phyloP scores from a whole-genome alignment of 768 basidiomycete species.

The Phanerodontia chrysosporium region DNA sequence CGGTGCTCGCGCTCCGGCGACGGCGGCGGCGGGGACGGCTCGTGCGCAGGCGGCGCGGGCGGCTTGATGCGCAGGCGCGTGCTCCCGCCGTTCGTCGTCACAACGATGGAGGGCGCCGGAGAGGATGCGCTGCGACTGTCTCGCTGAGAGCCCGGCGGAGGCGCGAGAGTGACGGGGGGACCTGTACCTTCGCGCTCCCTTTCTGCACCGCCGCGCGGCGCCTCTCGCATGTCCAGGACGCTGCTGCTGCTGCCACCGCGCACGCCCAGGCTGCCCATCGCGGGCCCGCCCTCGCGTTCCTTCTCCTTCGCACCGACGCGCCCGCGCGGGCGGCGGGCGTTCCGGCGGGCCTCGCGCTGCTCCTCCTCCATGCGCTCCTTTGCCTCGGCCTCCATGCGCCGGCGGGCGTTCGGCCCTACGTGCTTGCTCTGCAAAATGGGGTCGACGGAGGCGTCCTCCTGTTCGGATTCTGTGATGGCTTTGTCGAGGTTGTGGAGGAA shows the following conservation, averaged over 20 bases:
- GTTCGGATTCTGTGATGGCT: constrained; percentile 41
- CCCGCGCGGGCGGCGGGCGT: constrained; percentile 29
- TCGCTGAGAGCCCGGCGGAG: constrained; percentile 3
- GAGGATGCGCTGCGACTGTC: constrained; percentile 4
- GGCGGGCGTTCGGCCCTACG: constrained; percentile 39
- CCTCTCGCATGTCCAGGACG: neutral
- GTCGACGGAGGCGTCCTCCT: constrained; percentile 43
- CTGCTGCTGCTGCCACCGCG: neutral
- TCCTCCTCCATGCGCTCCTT: constrained; percentile 42
- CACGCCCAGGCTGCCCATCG: neutral
- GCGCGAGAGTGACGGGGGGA: constrained; percentile 11
- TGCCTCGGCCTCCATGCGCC: constrained; percentile 40
- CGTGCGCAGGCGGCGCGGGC: constrained; percentile 26
- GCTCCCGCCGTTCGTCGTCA: constrained; percentile 39
- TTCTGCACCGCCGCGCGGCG: constrained; percentile 2
- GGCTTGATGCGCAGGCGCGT: constrained; percentile 48
- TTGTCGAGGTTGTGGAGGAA: constrained; percentile 47
- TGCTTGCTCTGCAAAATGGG: constrained; percentile 44
- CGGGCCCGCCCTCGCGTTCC: constrained; percentile 19
- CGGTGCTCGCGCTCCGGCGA: constrained; percentile 10
- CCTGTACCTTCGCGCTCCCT: constrained; percentile 8
- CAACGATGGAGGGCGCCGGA: constrained; percentile 26
- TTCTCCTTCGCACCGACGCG: constrained; percentile 34
- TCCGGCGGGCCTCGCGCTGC: constrained; percentile 36
- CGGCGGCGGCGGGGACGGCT: constrained; percentile 9